Percentiles rank a stretch among this genome's conserved stretches.
These are phyloP conservation scores for Lactuca sativa DNA, from an alignment of 129 eudicot species.

Conservation along the genomic window DNA sequence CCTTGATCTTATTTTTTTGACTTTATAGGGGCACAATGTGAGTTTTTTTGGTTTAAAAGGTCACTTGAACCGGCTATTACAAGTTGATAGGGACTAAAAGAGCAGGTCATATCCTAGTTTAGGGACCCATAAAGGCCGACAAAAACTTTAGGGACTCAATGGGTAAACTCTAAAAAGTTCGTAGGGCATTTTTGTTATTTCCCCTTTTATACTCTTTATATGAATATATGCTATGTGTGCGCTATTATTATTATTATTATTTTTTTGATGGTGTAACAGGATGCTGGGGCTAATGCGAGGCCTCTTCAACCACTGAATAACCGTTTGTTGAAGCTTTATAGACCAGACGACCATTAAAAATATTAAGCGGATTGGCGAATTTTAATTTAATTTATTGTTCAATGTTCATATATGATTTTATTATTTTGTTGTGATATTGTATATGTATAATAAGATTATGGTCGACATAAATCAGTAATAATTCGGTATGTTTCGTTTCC, in stretches of 20 bases:
- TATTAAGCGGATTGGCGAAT: neutral
- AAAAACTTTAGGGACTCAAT: too few species aligned
- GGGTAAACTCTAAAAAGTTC: too few species aligned
- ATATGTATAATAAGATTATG: neutral
- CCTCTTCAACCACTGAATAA: constrained; percentile 44
- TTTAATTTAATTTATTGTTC: neutral
- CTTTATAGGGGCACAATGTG: too few species aligned
- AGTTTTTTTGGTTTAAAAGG: too few species aligned
- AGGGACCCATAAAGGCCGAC: too few species aligned
- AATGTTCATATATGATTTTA: constrained; percentile 1
- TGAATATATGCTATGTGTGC: neutral
- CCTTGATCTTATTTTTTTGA: too few species aligned
- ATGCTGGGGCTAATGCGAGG: constrained; percentile 44
- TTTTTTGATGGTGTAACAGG: constrained; percentile 22
- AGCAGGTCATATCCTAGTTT: too few species aligned
- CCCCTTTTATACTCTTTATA: neutral
- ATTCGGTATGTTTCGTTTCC: neutral
- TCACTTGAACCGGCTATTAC: too few species aligned
- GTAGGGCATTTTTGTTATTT: too few species aligned
- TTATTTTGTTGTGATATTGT: neutral
- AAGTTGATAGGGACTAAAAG: too few species aligned
- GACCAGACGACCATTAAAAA: constrained; percentile 13
- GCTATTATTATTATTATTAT: neutral
- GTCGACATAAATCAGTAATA: neutral
- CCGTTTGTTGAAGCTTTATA: constrained; percentile 39